Percentiles rank a stretch among this genome's conserved stretches.
Evolutionary conservation across 2,329 filamentous ascomycete genomes (phyloP).

Genomic region (Cyclaneusma minus): DNA sequence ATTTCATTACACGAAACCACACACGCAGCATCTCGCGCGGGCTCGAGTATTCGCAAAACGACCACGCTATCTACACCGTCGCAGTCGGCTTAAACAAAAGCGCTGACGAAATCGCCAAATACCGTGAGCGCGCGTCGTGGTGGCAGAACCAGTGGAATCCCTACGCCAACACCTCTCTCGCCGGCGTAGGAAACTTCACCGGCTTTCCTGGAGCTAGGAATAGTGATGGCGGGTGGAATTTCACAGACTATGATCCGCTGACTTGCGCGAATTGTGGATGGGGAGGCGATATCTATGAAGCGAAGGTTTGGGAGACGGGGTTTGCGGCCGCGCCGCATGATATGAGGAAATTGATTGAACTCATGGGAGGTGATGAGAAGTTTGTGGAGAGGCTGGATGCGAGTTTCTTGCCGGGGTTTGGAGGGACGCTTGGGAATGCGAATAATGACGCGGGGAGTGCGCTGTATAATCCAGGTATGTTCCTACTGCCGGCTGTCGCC

Average conservation of each 20-base stretch:
- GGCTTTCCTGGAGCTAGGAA: constrained; percentile 38
- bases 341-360: constrained; percentile 31
- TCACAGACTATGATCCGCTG: constrained; percentile 34
- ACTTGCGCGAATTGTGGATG: constrained; percentile 38
- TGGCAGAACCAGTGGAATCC: constrained; percentile 46
- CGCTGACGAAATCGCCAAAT: constrained; percentile 24
- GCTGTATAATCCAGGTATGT: constrained; percentile 32
- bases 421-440: constrained; percentile 17
- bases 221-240: constrained; percentile 19
- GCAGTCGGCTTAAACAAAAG: constrained; percentile 31
- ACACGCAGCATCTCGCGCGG: constrained; percentile 38
- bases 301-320: constrained; percentile 33
- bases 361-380: constrained; percentile 31
- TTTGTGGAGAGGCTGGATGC: constrained; percentile 32
- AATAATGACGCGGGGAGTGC: constrained; percentile 15
- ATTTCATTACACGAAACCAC: constrained; percentile 36
- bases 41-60: constrained; percentile 41
- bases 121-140: constrained; percentile 32
- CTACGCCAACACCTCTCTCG: constrained; percentile 26
- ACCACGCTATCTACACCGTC: constrained; percentile 39
- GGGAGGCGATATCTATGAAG: constrained; percentile 35
- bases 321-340: constrained; percentile 43
- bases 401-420: constrained; percentile 29
- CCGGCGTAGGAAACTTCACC: constrained; percentile 26
- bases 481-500: too few species aligned